A percentile compares a stretch with the other conserved stretches of the same genome.
phyloP scores from a whole-genome alignment of 2,329 filamentous ascomycete species.

The Aspergillus chevalieri region DNA sequence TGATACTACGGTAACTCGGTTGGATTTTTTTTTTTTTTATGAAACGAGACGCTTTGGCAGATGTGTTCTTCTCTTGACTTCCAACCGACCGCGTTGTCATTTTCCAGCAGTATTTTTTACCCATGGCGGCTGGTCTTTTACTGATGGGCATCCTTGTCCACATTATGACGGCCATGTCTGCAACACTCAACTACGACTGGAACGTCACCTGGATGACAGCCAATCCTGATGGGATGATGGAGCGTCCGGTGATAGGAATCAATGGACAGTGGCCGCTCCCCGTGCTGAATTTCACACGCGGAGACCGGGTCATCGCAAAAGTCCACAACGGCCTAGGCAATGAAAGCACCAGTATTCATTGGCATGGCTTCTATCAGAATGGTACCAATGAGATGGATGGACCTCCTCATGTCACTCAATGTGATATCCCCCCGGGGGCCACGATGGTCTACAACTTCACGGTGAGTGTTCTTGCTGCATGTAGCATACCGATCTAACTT shows the following conservation, averaged over 20 bases:
- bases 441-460: conserved; percentile 64
- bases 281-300: conserved; percentile 65
- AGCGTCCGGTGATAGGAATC: conserved; percentile 59
- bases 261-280: conserved; percentile 71
- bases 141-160: no score
- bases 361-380: conserved; percentile 72
- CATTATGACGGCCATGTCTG: no score
- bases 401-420: conserved; percentile 61
- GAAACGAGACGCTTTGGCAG: no score
- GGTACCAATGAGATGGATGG: conserved; percentile 72
- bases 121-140: no score
- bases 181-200: conserved; percentile 31
- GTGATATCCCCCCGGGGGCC: conserved; percentile 57
- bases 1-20: no score
- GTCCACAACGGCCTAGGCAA: conserved; percentile 63
- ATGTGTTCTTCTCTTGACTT: no score
- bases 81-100: no score
- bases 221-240: conserved; percentile 49
- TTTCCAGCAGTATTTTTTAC: no score
- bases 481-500: no score
- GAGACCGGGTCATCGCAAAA: conserved; percentile 64
- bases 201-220: conserved; percentile 51
- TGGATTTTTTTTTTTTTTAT: no score
- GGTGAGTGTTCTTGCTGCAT: conserved; percentile 28
- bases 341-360: conserved; percentile 62